Evolutionary conservation across 352 stramenopile genomes (phyloP).

Genomic region (Pelagophyceae sp.): DNA sequence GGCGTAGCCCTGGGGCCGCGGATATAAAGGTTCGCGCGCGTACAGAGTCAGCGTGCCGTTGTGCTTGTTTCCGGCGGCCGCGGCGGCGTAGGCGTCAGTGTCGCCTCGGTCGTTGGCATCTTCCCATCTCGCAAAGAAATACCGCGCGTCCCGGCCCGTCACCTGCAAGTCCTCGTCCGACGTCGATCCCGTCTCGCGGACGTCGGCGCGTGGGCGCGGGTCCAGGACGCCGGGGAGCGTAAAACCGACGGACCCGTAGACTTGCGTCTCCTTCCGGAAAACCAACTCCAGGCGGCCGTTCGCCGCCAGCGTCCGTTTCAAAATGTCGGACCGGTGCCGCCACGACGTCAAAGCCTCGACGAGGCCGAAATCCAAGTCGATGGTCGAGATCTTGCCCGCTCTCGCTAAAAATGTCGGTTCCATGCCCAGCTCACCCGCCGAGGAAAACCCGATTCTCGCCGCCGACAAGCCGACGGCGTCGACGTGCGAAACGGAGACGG

Average conservation of each 20-base stretch:
- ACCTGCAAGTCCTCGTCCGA: neutral
- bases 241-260: neutral
- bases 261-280: no score
- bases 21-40: neutral
- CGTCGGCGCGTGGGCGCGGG: neutral
- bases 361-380: no score
- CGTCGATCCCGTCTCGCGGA: neutral
- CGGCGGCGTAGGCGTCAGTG: neutral
- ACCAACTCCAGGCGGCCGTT: no score
- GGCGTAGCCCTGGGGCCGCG: constrained; percentile 1
- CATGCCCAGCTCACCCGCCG: no score
- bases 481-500: neutral
- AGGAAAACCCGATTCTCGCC: neutral
- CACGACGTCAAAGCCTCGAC: no score
- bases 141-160: neutral
- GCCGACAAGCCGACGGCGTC: neutral
- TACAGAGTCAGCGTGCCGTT: constrained; percentile 6
- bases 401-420: no score
- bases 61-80: neutral
- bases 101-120: neutral
- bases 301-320: no score
- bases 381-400: no score
- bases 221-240: neutral
- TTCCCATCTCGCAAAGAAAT: neutral
- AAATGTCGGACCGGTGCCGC: no score